Evolutionary conservation across 192 early-diverging fungal species (phyloP), one percentile per base, ranked within the genome.

Genomic region (Backusella australiensis): DNA sequence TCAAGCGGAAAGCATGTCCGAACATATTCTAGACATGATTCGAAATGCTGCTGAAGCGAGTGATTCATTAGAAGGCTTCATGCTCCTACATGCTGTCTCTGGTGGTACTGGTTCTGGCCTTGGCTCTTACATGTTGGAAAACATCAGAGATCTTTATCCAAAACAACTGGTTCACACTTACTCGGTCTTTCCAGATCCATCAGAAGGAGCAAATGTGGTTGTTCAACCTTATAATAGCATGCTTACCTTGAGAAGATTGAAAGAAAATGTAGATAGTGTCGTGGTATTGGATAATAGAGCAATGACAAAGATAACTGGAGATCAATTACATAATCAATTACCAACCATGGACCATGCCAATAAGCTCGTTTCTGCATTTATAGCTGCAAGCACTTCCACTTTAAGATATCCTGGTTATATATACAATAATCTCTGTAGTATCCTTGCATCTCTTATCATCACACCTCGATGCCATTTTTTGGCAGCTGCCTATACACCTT

Each of bases 161-260:
- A 98, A 98, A 76, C 97, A 99, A 85, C 83, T 99, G 36, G 90
- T 98, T 67, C 97, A 98, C 78, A 98, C 98, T 9, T 99, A 98
- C 78, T 96, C 95, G 12, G 97, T 99, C 21, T 99, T 99, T 80
- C 97, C 98, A 15, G 98, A 99, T 82, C 92, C 90, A 76, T 92
- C 93, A 52, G 94, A 96, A 75, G 90, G 90, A 67, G 95, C 96
- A 9, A 96, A 99, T 79, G 94, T 97, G 21, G 96, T 99, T 32
- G 96, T 99, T 38, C 97, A 99, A 82, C 97, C 97, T 17, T 99
- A 99, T 78, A 99, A 99, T 84, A 96, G 93, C n/a, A 89, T 99
- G 85, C 82, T 99, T 73, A 93, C 91, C 71, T 85, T 98, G 75
- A 98, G 96, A 85, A 83, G 98, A 67, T 84, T 99, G 80, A 94